Base-by-base conservation (phyloP, 371 early-diverging fungal genomes). In the Gilbertella persicaria region DNA sequence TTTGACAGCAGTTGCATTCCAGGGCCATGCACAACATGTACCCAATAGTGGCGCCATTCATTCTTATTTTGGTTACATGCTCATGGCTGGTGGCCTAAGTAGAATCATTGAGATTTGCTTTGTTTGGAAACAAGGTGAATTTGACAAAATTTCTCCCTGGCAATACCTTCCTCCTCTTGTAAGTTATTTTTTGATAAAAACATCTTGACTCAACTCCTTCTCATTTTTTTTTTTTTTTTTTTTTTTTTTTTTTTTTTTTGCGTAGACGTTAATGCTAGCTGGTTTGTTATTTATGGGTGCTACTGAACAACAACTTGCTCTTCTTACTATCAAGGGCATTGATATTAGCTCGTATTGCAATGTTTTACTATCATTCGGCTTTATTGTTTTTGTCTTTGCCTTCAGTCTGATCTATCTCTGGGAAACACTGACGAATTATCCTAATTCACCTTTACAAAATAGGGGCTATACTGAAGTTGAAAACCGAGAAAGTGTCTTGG, bases 261-360 rank as follows among this genome's bases (percentile, higher is more conserved):
- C 4, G 12, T 61, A 75, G 75, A 69, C 63, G 13, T 50, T 86
- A 50, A 74, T 81, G 9, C 64, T 85, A 45, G 70, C 86, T 28
- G 87, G 87, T 36, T 47, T 83, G 12, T 55, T 78, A 20, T 86
- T 86, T 50, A 86, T 86, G 87, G 74, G 82, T 12, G 72, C 84
- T 21, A 84, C 83, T 41, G 81, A 77, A 61, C 77, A 86, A 45
- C 84, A 80, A 50, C 63, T 86, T 10, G 45, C 40, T 3, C 64
- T 65, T 25, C 60, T 86, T n/a, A 53, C 44, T 25, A 45, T 45
- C 5, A 62, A 70, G 7, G 73, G 58, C 23, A 63, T 83, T 28
- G 87, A 86, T 48, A 60, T 80, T 26, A 69, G 72, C 35, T 82
- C 87, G 0, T 86, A 83, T 54, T 73, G 73, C 49, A 73, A 84